phyloP scores from a whole-genome alignment of 805 yeast genomes.

The Candida nemodendra region DNA sequence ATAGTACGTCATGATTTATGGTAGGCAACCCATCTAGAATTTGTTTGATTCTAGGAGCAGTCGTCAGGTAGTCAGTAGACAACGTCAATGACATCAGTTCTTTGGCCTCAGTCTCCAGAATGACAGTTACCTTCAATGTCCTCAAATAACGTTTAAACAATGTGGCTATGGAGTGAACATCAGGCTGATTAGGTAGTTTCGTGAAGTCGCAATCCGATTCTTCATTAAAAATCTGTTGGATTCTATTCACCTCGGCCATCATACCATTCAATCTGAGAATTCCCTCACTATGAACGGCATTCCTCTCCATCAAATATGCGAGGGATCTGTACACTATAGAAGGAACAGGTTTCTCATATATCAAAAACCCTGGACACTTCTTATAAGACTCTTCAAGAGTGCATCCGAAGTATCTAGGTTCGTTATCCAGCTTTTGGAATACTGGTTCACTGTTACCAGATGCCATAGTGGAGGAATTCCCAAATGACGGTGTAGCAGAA shows the following conservation, averaged over 20 bases:
- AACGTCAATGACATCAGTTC: slow-evolving; percentile 36
- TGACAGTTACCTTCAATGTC: slow-evolving; percentile 70
- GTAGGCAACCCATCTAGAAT: slow-evolving; percentile 47
- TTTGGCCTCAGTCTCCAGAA: slow-evolving; percentile 43
- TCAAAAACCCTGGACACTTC: slow-evolving; percentile 47
- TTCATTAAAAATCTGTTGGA: slow-evolving; percentile 67
- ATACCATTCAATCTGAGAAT: slow-evolving; percentile 90
- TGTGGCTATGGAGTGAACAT: slow-evolving; percentile 86
- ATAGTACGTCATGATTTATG: slow-evolving; percentile 58
- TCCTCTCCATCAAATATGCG: slow-evolving; percentile 58
- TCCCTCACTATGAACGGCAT: slow-evolving; percentile 86
- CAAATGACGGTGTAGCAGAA: slow-evolving; percentile 7
- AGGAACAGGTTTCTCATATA: slow-evolving; percentile 54
- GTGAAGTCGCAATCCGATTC: slow-evolving; percentile 68
- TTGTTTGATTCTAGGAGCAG: slow-evolving; percentile 28
- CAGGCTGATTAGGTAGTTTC: slow-evolving; percentile 47
- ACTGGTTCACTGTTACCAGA: slow-evolving; percentile 10
- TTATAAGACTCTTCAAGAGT: slow-evolving; percentile 51
- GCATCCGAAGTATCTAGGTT: slow-evolving; percentile 56
- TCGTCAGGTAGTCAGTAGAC: slow-evolving; percentile 23
- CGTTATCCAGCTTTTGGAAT: slow-evolving; percentile 23
- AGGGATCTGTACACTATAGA: slow-evolving; percentile 75
- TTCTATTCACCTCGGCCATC: slow-evolving; percentile 65
- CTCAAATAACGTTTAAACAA: slow-evolving; percentile 79
- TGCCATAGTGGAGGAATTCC: background rate